These are phyloP conservation scores for Begonia fuchsioides DNA, from an alignment of 306 rosid species.

Conservation along the genomic window DNA sequence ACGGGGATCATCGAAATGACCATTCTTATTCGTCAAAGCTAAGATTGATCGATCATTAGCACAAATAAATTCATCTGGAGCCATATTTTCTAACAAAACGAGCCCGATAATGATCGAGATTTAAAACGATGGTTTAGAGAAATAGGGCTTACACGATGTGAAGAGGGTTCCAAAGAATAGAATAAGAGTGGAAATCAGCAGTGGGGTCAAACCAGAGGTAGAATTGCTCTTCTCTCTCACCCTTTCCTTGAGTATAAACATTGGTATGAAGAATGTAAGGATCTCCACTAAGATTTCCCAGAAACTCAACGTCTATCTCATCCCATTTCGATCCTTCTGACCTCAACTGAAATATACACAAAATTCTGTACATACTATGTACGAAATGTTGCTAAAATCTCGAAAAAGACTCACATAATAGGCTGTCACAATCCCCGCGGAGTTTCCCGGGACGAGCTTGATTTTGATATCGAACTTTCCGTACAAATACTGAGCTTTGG, in stretches of 20 bases:
- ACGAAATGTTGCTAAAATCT: background rate
- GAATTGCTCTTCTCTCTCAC: slow-evolving; percentile 57
- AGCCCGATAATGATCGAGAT: background rate
- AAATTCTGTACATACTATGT: background rate
- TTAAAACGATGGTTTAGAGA: background rate
- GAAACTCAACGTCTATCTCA: slow-evolving; percentile 63
- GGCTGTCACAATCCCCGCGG: slow-evolving; percentile 65
- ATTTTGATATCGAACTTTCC: slow-evolving; percentile 60
- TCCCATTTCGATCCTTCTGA: slow-evolving; percentile 60
- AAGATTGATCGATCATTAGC: too few species aligned
- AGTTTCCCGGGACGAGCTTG: slow-evolving; percentile 53
- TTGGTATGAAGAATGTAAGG: slow-evolving; percentile 68
- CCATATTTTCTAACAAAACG: background rate
- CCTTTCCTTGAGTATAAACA: slow-evolving; percentile 51
- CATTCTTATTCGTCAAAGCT: too few species aligned
- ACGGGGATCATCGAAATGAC: too few species aligned
- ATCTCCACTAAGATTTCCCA: slow-evolving; percentile 68
- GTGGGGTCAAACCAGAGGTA: slow-evolving; percentile 71
- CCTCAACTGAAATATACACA: slow-evolving; percentile 24
- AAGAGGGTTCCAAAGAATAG: slow-evolving; percentile 57
- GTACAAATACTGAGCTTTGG: slow-evolving; percentile 34
- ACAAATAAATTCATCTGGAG: too few species aligned
- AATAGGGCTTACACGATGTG: slow-evolving; percentile 28
- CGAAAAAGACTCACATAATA: slow-evolving; percentile 35
- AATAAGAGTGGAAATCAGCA: slow-evolving; percentile 48